phyloP scores from a whole-genome alignment of 2,329 filamentous ascomycete species.

The Fusarium tuaranense region DNA sequence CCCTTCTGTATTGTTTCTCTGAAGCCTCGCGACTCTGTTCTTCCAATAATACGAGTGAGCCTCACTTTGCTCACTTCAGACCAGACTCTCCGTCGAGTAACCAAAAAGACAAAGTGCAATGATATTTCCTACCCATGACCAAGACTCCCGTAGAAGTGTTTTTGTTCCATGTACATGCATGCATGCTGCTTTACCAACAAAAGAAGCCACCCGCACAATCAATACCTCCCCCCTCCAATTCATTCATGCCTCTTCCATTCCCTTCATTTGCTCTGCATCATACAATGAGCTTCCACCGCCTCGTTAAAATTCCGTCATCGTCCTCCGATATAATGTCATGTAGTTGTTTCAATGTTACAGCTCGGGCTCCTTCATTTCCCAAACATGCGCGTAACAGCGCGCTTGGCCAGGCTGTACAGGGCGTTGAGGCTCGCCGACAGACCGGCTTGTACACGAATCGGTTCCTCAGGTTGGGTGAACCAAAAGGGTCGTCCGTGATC shows the following conservation, averaged over 20 bases:
- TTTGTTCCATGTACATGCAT: conserved; percentile 42
- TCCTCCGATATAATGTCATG: conserved; percentile 9
- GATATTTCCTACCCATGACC: conserved; percentile 46
- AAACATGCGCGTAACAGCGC: conserved; percentile 31
- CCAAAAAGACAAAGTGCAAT: conserved; percentile 37
- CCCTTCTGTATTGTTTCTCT: not conserved
- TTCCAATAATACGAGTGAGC: not conserved
- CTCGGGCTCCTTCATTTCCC: conserved; percentile 14
- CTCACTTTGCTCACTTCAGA: not conserved
- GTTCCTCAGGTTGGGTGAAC: conserved; percentile 19
- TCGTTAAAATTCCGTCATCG: not conserved
- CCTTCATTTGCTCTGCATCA: conserved; percentile 29
- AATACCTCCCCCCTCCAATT: not conserved
- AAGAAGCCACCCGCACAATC: conserved; percentile 27
- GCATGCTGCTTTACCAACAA: conserved; percentile 38
- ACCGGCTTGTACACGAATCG: conserved; percentile 23
- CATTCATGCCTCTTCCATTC: not conserved
- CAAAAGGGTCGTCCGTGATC: conserved; percentile 6
- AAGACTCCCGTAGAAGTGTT: conserved; percentile 41
- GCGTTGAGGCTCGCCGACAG: conserved; percentile 18
- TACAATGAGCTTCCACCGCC: conserved; percentile 27
- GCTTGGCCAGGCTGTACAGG: conserved; percentile 31
- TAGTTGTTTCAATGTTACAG: conserved; percentile 8
- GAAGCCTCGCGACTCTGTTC: not conserved
- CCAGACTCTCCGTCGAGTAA: not conserved